Evolutionary conservation across 495 filamentous ascomycete species (phyloP).

Genomic region (Podospora appendiculata): DNA sequence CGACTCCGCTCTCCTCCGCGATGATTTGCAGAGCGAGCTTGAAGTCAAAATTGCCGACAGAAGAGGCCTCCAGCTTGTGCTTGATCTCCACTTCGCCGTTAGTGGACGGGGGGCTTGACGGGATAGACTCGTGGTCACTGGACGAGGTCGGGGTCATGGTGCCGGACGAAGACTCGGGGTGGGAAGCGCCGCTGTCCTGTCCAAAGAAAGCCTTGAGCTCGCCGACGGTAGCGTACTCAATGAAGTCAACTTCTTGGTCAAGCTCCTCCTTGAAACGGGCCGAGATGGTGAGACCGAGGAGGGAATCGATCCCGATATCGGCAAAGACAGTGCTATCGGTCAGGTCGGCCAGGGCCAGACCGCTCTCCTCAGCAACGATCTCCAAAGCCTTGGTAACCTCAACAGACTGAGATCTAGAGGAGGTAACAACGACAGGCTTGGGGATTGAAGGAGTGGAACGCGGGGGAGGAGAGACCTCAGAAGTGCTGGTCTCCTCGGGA

Average conservation of each 20-base stretch:
- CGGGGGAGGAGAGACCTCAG: no score
- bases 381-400: not conserved
- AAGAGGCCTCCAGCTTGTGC: not conserved
- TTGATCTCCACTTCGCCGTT: not conserved
- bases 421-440: not conserved
- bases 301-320: not conserved
- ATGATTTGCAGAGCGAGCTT: conserved; percentile 13
- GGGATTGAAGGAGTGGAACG: not conserved
- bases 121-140: not conserved
- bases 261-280: not conserved
- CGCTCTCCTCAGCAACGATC: conserved; percentile 1
- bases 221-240: not conserved
- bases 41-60: not conserved
- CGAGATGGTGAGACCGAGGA: not conserved
- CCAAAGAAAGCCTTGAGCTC: not conserved
- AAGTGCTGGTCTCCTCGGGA: no score
- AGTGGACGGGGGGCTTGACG: not conserved
- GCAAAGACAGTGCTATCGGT: not conserved
- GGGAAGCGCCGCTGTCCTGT: not conserved
- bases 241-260: not conserved
- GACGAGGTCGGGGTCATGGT: not conserved
- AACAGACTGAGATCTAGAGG: not conserved
- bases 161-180: not conserved
- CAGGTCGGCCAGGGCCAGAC: not conserved
- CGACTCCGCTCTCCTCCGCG: conserved; percentile 48